These are phyloP conservation scores for Boletellus ananiceps DNA, from an alignment of 768 basidiomycete genomes.

Conservation along the genomic window DNA sequence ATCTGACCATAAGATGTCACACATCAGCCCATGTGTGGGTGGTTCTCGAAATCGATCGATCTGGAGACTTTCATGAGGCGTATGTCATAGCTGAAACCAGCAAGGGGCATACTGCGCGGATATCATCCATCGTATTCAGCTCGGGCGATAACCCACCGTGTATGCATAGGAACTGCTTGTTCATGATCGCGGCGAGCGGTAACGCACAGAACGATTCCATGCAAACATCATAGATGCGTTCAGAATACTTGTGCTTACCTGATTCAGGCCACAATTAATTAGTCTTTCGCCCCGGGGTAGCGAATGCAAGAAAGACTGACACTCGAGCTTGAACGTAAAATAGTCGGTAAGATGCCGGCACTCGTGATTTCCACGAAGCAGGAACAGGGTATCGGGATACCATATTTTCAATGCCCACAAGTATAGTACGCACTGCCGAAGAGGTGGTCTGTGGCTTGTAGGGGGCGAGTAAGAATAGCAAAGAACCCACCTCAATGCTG, in stretches of 20 bases:
- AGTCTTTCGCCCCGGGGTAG: conserved; percentile 4
- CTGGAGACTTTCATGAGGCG: conserved; percentile 35
- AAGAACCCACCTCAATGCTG: conserved; percentile 73
- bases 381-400: conserved; percentile 96
- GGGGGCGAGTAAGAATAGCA: too few relatives aligned
- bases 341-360: conserved; percentile 98
- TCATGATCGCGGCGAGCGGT: conserved; percentile 96
- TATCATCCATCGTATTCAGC: conserved; percentile 90
- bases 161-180: conserved; percentile 98
- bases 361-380: conserved; percentile 97
- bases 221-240: conserved; percentile 93
- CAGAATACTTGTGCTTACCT: conserved; percentile 99
- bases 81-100: background rate
- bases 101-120: conserved; percentile 62
- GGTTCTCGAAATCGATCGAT: conserved; percentile 98
- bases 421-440: conserved; percentile 84
- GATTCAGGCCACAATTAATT: conserved; percentile 1
- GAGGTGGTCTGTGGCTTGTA: conserved; percentile 1
- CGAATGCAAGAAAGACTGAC: conserved; percentile 43
- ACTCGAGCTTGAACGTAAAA: conserved; percentile 98
- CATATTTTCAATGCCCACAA: conserved; percentile 99
- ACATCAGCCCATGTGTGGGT: conserved; percentile 96
- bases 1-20: conserved; percentile 98
- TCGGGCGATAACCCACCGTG: conserved; percentile 97
- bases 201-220: conserved; percentile 97